These are phyloP conservation scores for Colletotrichum tropicale DNA, from an alignment of 2,329 filamentous ascomycete genomes.

Conservation along the genomic window DNA sequence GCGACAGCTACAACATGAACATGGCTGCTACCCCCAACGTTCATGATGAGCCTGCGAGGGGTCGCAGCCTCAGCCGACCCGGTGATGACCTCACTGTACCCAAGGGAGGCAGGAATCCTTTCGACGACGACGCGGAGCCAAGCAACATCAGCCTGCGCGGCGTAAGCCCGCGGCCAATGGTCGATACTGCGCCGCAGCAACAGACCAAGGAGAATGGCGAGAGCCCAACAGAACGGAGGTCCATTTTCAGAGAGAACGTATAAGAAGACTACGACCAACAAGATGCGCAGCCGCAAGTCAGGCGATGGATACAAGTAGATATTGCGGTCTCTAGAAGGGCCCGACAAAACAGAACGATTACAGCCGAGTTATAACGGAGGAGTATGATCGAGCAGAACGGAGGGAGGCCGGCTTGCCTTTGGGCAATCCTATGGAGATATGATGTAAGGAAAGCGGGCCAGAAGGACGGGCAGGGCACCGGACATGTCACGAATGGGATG, in stretches of 20 bases:
- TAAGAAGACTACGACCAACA: constrained; percentile 31
- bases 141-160: constrained; percentile 69
- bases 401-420: background rate
- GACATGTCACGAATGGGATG: constrained; percentile 12
- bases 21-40: constrained; percentile 40
- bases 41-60: constrained; percentile 27
- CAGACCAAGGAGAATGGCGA: constrained; percentile 40
- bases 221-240: constrained; percentile 71
- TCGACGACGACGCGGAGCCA: constrained; percentile 70
- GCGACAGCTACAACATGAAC: constrained; percentile 54
- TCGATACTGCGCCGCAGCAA: constrained; percentile 39
- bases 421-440: background rate
- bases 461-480: background rate
- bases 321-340: background rate
- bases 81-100: constrained; percentile 31
- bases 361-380: background rate
- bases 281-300: background rate
- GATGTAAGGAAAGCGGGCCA: constrained; percentile 16
- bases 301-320: background rate
- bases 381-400: too few relatives aligned
- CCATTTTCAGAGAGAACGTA: constrained; percentile 73
- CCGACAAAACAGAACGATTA: background rate
- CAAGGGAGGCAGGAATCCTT: constrained; percentile 63
- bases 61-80: constrained; percentile 12
- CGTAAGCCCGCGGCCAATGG: constrained; percentile 77